These are phyloP conservation scores for Globisporangium middletonii DNA, from an alignment of 352 stramenopile species.

Conservation along the genomic window DNA sequence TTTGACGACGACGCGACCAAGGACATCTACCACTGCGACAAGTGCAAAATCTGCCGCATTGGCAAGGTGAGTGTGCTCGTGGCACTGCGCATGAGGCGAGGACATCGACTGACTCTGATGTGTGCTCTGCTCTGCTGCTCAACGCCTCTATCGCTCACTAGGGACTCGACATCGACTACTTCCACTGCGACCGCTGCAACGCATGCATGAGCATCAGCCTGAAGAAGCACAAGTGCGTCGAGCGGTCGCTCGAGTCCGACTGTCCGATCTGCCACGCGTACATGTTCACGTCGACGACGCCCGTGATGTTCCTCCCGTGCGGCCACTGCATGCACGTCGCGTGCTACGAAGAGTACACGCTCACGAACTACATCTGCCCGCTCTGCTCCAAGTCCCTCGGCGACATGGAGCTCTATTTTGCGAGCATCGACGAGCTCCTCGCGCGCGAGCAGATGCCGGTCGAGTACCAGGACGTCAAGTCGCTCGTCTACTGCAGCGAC, in stretches of 20 bases:
- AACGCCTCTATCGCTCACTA: conserved; percentile 5
- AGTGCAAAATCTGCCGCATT: conserved; percentile 96
- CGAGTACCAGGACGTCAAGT: conserved; percentile 72
- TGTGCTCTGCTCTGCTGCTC: neutral
- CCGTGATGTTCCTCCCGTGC: conserved; percentile 92
- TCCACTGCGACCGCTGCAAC: conserved; percentile 98
- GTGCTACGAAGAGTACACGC: conserved; percentile 94
- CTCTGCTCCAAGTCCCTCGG: conserved; percentile 93
- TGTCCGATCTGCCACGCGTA: conserved; percentile 94
- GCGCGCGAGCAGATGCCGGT: conserved; percentile 71
- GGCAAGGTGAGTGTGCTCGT: conserved; percentile 49
- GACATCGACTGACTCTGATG: neutral
- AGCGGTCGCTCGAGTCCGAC: conserved; percentile 92
- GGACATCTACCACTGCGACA: conserved; percentile 97
- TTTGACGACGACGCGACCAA: conserved; percentile 91
- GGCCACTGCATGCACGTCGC: conserved; percentile 96
- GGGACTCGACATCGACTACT: conserved; percentile 95
- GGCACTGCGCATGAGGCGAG: neutral
- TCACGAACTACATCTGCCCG: conserved; percentile 93
- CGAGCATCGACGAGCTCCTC: conserved; percentile 80
- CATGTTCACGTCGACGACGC: conserved; percentile 95
- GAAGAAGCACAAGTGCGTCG: conserved; percentile 92
- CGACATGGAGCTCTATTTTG: conserved; percentile 91
- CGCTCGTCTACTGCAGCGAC: conserved; percentile 82
- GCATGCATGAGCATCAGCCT: conserved; percentile 93